Evolutionary conservation across 2,329 filamentous ascomycete species (phyloP).

Genomic region (Alternaria dauci): DNA sequence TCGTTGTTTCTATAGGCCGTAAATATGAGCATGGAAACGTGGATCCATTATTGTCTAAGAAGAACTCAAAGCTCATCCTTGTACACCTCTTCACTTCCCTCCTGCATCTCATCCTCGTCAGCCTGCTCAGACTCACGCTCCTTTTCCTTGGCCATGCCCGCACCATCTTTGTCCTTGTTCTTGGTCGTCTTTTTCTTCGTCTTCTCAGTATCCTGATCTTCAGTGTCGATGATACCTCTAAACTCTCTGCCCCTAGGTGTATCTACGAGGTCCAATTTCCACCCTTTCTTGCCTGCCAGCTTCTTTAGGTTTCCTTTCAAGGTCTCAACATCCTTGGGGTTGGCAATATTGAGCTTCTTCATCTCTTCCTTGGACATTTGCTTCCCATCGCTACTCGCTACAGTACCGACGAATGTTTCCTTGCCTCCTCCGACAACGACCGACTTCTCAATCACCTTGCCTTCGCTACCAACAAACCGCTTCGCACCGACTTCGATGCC

Average conservation of each 20-base stretch:
- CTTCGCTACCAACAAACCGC: constrained; percentile 63
- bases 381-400: constrained; percentile 68
- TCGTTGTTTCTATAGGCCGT: not conserved
- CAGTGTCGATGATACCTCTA: constrained; percentile 71
- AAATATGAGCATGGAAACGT: not conserved
- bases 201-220: constrained; percentile 60
- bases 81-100: constrained; percentile 53
- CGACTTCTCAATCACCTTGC: constrained; percentile 64
- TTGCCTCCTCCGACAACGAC: constrained; percentile 60
- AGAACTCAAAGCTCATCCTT: constrained; percentile 48
- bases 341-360: constrained; percentile 68
- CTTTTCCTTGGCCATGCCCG: constrained; percentile 54
- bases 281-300: constrained; percentile 74
- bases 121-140: constrained; percentile 35
- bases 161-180: constrained; percentile 32
- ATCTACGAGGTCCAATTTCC: constrained; percentile 83
- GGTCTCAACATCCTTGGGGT: constrained; percentile 72
- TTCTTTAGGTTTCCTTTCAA: constrained; percentile 73
- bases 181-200: constrained; percentile 29
- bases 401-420: constrained; percentile 62
- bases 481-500: constrained; percentile 67
- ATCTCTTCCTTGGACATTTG: constrained; percentile 72
- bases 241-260: constrained; percentile 71
- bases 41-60: not conserved
- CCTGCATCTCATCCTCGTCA: constrained; percentile 33